phyloP scores from a whole-genome alignment of 139 green algal species.

The Trebouxia sp. region DNA sequence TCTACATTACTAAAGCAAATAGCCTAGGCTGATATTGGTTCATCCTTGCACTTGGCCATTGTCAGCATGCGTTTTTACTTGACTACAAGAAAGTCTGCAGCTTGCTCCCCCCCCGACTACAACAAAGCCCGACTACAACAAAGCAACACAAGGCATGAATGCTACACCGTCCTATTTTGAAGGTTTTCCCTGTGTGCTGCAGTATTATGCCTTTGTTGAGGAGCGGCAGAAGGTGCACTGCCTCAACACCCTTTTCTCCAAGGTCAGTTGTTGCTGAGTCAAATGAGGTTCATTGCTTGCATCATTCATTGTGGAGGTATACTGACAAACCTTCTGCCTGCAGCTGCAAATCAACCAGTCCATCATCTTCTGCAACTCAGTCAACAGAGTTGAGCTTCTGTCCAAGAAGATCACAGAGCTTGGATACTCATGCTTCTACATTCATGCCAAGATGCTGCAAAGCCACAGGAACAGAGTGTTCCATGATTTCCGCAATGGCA shows the following conservation, averaged over 20 bases:
- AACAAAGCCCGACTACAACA: too few relatives aligned
- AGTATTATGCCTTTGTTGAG: slow-evolving; percentile 99
- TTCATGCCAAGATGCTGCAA: slow-evolving; percentile 99
- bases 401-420: slow-evolving; percentile 99
- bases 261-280: slow-evolving; percentile 55
- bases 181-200: slow-evolving; percentile 28
- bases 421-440: slow-evolving; percentile 99
- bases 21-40: too few relatives aligned
- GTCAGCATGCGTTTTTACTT: too few relatives aligned
- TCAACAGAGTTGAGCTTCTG: slow-evolving; percentile 98
- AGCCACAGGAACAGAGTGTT: slow-evolving; percentile 99
- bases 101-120: too few relatives aligned
- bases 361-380: slow-evolving; percentile 99
- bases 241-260: slow-evolving; percentile 95
- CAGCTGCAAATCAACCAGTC: slow-evolving; percentile 97
- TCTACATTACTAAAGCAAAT: too few relatives aligned
- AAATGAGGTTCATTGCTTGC: neutral
- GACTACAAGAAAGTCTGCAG: too few relatives aligned
- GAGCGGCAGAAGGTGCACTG: slow-evolving; percentile 97
- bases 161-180: too few relatives aligned
- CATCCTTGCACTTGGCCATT: too few relatives aligned
- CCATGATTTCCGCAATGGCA: slow-evolving; percentile 98
- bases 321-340: slow-evolving; percentile 6
- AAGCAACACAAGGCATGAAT: too few relatives aligned
- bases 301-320: neutral